These are phyloP conservation scores for Daldinia eschscholtzii DNA, from an alignment of 2,329 filamentous ascomycete species.

Conservation along the genomic window DNA sequence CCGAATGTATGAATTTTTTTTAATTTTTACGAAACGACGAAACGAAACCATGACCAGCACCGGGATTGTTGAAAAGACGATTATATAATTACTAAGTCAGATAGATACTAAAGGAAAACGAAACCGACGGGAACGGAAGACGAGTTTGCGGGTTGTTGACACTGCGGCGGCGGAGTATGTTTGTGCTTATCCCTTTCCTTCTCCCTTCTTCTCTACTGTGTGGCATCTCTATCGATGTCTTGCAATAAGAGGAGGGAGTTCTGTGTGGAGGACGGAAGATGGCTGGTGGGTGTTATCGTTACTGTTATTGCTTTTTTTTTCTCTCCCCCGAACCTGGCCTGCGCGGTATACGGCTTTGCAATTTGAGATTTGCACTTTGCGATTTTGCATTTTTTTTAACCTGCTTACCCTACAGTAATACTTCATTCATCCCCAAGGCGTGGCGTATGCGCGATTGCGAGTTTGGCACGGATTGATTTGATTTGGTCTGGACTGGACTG, in stretches of 20 bases:
- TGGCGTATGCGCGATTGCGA: conserved; percentile 5
- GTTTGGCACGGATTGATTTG: background rate
- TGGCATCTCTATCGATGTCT: background rate
- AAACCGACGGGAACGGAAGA: background rate
- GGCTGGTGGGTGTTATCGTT: background rate
- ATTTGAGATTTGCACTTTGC: background rate
- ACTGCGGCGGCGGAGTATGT: background rate
- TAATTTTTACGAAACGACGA: too few species aligned
- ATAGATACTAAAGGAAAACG: too few species aligned
- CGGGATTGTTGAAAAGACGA: too few species aligned
- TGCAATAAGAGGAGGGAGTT: background rate
- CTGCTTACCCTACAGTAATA: conserved; percentile 8
- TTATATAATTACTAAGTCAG: too few species aligned
- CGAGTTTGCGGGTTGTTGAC: too few species aligned
- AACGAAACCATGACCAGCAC: too few species aligned
- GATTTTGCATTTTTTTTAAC: background rate
- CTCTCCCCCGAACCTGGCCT: background rate
- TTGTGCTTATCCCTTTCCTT: background rate
- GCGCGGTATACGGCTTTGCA: background rate
- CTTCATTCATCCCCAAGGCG: conserved; percentile 18
- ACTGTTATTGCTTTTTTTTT: background rate
- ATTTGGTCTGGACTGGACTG: conserved; percentile 9
- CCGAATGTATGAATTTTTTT: too few species aligned
- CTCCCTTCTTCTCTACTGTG: background rate
- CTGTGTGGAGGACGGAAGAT: background rate